These are phyloP conservation scores for Murraya paniculata DNA, from an alignment of 345 rosid species.

Conservation along the genomic window DNA sequence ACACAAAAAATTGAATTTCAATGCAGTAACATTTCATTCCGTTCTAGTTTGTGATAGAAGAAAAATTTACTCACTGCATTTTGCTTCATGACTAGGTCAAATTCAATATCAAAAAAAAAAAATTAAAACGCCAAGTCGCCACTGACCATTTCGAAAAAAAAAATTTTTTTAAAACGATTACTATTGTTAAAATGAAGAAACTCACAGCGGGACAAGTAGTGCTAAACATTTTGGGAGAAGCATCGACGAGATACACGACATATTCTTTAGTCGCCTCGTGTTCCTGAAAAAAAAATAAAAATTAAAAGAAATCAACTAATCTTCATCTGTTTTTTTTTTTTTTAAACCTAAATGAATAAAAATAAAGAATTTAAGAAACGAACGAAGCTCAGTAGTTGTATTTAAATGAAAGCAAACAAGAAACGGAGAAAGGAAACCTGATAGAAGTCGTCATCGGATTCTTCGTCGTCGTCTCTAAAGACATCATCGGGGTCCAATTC, in stretches of 20 bases:
- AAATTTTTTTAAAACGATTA: neutral
- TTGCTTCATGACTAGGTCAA: neutral
- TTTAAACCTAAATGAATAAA: neutral
- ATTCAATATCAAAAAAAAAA: neutral
- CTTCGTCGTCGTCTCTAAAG: constrained; percentile 87
- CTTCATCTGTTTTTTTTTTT: neutral
- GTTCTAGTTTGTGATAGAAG: neutral
- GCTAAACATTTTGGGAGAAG: constrained; percentile 84
- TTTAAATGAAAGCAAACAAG: neutral
- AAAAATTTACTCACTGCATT: neutral
- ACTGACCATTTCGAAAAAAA: neutral
- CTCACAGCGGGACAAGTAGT: constrained; percentile 54
- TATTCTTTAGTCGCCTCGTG: constrained; percentile 67
- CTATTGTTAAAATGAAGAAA: neutral
- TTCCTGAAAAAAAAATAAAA: constrained; percentile 36
- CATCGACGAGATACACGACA: constrained; percentile 74
- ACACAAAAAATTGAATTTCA: neutral
- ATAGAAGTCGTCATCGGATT: constrained; percentile 51
- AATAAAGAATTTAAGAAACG: neutral
- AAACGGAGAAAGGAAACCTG: constrained; percentile 35
- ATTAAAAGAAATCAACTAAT: neutral
- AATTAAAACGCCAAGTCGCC: no score
- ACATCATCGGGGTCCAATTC: constrained; percentile 87
- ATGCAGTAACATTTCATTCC: neutral
- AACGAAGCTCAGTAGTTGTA: neutral